These are phyloP conservation scores for Paraurostyla sp. DNA, from an alignment of 73 alveolate species.

Conservation along the genomic window DNA sequence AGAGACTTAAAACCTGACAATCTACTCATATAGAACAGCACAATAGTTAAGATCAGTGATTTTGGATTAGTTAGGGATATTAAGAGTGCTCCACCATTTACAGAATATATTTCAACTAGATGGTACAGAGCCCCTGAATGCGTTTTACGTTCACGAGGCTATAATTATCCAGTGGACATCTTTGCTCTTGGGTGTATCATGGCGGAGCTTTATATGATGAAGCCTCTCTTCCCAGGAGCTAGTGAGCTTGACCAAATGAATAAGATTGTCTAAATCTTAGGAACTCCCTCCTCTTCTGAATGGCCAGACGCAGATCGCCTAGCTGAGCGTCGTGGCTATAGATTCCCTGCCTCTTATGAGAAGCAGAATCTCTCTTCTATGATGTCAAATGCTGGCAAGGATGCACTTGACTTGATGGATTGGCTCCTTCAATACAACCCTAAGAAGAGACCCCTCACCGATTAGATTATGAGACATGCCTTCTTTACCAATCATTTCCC, in stretches of 20 bases:
- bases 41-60: constrained; percentile 82
- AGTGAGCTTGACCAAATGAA: constrained; percentile 96
- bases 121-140: constrained; percentile 96
- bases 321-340: constrained; percentile 87
- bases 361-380: not conserved
- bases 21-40: constrained; percentile 44
- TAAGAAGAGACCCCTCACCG: constrained; percentile 8
- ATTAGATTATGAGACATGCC: constrained; percentile 3
- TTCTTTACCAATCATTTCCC: constrained; percentile 1
- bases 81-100: constrained; percentile 83
- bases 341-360: constrained; percentile 81
- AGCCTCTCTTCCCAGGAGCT: constrained; percentile 91
- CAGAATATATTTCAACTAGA: constrained; percentile 92
- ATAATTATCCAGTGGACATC: constrained; percentile 90
- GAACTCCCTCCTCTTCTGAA: constrained; percentile 88
- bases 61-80: constrained; percentile 89
- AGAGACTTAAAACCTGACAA: constrained; percentile 90
- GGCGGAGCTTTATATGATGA: constrained; percentile 87
- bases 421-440: constrained; percentile 44
- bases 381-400: constrained; percentile 40
- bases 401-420: constrained; percentile 35
- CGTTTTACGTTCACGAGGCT: constrained; percentile 84
- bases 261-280: constrained; percentile 91
- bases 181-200: constrained; percentile 95
- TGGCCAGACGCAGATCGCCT: constrained; percentile 98